These are phyloP conservation scores for Ascochyta rabiei DNA, from an alignment of 2,329 filamentous ascomycete genomes.

Conservation along the genomic window DNA sequence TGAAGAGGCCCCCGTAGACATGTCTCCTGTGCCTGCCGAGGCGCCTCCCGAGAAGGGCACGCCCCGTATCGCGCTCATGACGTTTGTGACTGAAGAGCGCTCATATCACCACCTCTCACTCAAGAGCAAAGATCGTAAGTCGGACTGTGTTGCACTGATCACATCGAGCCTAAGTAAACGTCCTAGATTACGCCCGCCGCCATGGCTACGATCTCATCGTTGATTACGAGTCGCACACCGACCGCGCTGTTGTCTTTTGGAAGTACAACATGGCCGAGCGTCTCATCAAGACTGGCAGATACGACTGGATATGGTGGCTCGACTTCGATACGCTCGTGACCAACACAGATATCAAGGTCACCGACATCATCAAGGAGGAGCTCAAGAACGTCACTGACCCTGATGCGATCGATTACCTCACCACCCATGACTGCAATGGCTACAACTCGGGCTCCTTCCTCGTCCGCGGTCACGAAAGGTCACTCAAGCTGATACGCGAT, in stretches of 20 bases:
- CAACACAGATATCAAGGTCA: constrained; percentile 45
- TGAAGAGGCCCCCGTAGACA: constrained; percentile 12
- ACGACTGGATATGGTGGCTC: constrained; percentile 53
- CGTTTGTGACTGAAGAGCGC: constrained; percentile 46
- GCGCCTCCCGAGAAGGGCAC: constrained; percentile 17
- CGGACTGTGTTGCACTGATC: not conserved
- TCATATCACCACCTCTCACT: constrained; percentile 46
- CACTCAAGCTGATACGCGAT: constrained; percentile 43
- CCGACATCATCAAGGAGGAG: constrained; percentile 45
- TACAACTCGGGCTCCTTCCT: constrained; percentile 50
- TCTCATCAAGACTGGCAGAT: constrained; percentile 41
- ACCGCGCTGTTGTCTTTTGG: constrained; percentile 42
- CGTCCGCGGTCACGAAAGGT: constrained; percentile 43
- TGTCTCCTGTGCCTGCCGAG: constrained; percentile 17
- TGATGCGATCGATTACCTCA: constrained; percentile 45
- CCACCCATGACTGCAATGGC: constrained; percentile 49
- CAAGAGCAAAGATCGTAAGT: constrained; percentile 48
- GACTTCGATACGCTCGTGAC: constrained; percentile 52
- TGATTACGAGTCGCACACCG: constrained; percentile 47
- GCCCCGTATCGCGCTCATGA: constrained; percentile 44
- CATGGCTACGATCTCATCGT: constrained; percentile 50
- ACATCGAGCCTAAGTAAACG: not conserved
- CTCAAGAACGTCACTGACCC: constrained; percentile 38
- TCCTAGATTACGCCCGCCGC: constrained; percentile 46
- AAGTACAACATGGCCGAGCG: constrained; percentile 49